phyloP scores from a whole-genome alignment of 2,329 filamentous ascomycete species.

The Neobulgaria alba region DNA sequence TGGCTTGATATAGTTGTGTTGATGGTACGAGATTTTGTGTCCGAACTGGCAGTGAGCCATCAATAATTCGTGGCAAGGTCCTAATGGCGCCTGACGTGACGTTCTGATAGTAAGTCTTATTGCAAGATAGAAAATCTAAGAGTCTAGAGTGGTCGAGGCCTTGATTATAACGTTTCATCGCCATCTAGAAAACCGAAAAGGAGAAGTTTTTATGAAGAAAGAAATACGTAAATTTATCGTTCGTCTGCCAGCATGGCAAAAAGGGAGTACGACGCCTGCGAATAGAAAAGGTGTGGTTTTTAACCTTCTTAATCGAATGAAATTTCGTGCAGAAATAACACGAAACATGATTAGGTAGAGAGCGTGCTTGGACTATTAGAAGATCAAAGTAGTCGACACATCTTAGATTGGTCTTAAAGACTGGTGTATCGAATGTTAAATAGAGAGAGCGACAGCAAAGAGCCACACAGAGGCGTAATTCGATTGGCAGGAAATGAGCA shows the following conservation, averaged over 20 bases:
- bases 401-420: not conserved
- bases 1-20: constrained; percentile 4
- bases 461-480: constrained; percentile 2
- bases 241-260: constrained; percentile 1
- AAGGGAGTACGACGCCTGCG: not conserved
- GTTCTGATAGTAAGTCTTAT: not conserved
- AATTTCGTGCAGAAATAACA: constrained; percentile 9
- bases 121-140: constrained; percentile 4
- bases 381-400: constrained; percentile 1
- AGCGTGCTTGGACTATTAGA: constrained; percentile 6
- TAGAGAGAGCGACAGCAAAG: not conserved
- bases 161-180: constrained; percentile 11
- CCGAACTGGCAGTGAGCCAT: constrained; percentile 3
- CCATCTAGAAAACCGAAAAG: constrained; percentile 9
- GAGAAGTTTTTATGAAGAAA: constrained; percentile 8
- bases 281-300: constrained; percentile 1
- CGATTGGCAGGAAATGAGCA: constrained; percentile 3
- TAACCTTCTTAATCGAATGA: constrained; percentile 6
- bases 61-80: constrained; percentile 3
- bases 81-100: constrained; percentile 5
- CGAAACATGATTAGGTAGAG: constrained; percentile 7
- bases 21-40: constrained; percentile 7
- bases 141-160: constrained; percentile 4
- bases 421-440: not conserved
- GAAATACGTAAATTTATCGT: not conserved